Percentiles rank a stretch among this genome's conserved stretches.
phyloP scores from a whole-genome alignment of 345 rosid species.

The Geranium brycei region DNA sequence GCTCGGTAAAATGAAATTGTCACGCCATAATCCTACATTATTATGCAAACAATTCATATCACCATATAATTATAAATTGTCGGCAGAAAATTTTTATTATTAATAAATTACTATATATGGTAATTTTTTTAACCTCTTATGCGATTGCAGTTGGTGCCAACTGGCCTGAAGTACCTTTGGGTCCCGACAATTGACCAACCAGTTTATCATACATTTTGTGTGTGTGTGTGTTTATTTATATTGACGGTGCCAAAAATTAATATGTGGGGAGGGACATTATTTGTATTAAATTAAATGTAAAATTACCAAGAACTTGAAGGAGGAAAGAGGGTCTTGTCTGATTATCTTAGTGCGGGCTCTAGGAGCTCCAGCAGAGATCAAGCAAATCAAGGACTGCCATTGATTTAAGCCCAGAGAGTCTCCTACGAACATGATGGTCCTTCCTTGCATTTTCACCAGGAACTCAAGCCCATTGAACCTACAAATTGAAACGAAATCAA shows the following conservation, averaged over 20 bases:
- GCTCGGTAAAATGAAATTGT: slow-evolving; percentile 59
- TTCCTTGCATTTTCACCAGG: slow-evolving; percentile 52
- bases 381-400: slow-evolving; percentile 85
- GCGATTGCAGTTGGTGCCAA: slow-evolving; percentile 23
- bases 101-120: too few relatives aligned
- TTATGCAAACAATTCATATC: background rate
- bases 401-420: slow-evolving; percentile 88
- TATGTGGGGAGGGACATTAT: background rate
- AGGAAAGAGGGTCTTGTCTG: slow-evolving; percentile 58
- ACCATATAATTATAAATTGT: too few relatives aligned
- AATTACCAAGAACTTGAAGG: slow-evolving; percentile 57
- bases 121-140: too few relatives aligned
- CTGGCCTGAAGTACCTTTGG: background rate
- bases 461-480: slow-evolving; percentile 73
- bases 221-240: background rate
- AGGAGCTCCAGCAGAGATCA: slow-evolving; percentile 51
- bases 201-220: background rate
- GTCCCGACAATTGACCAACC: background rate
- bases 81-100: too few relatives aligned
- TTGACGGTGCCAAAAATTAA: background rate
- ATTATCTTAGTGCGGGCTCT: slow-evolving; percentile 30
- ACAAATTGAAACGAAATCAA: background rate
- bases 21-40: slow-evolving; percentile 61
- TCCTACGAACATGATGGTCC: slow-evolving; percentile 78
- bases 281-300: background rate